Conservation (phyloP, 2,329 filamentous ascomycete species). For the Eurotiales sp. region DNA sequence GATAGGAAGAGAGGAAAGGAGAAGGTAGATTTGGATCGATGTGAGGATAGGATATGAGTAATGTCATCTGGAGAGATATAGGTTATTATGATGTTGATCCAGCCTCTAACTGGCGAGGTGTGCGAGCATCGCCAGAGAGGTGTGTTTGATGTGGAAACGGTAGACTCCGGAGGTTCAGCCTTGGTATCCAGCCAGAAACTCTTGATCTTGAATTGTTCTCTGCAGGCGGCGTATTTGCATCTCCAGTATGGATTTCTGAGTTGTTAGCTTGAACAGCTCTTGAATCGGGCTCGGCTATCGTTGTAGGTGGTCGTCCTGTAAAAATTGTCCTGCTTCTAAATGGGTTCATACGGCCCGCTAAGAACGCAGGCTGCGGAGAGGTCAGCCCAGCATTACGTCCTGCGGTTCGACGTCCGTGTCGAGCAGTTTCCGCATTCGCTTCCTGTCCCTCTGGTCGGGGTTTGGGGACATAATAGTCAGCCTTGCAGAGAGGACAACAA, state of each 20-base stretch:
- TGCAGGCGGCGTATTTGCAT: not conserved
- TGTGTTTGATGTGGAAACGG: not conserved
- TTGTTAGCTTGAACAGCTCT: conserved; percentile 8
- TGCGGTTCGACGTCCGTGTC: conserved; percentile 26
- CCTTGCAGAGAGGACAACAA: conserved; percentile 96
- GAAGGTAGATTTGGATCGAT: not conserved
- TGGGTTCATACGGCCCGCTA: conserved; percentile 28
- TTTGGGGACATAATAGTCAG: conserved; percentile 95
- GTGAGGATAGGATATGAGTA: not conserved
- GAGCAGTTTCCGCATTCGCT: conserved; percentile 25
- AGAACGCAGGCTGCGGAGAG: conserved; percentile 33
- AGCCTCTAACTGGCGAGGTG: conserved; percentile 22
- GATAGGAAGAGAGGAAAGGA: not conserved
- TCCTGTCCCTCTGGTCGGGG: conserved; percentile 61
- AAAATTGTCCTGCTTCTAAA: conserved; percentile 34
- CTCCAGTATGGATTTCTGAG: not conserved
- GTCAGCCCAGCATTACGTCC: conserved; percentile 23
- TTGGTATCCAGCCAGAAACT: conserved; percentile 2
- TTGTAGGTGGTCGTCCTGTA: conserved; percentile 33
- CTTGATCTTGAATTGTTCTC: conserved; percentile 1
- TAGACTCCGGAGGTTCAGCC: conserved; percentile 1
- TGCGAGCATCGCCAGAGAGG: conserved; percentile 13
- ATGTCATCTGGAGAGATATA: not conserved
- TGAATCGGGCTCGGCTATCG: conserved; percentile 23
- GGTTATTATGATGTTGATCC: conserved; percentile 7